Evolutionary conservation across 2,329 filamentous ascomycete genomes (phyloP).

Genomic region (Fusarium continuum): DNA sequence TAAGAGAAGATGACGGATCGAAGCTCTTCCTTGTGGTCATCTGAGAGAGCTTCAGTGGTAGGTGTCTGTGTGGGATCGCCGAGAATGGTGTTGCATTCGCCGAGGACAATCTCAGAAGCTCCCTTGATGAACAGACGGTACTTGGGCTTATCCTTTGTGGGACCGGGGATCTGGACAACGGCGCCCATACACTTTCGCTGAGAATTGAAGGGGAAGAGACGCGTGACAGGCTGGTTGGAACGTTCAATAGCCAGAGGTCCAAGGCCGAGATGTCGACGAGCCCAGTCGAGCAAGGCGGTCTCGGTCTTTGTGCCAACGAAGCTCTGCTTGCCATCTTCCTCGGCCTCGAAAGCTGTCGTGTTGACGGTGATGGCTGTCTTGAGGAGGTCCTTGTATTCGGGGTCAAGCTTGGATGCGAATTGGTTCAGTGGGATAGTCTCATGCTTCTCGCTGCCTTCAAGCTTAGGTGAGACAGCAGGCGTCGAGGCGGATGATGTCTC

Average conservation of each 20-base stretch:
- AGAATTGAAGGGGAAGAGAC: slow-evolving; percentile 65
- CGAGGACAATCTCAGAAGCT: slow-evolving; percentile 64
- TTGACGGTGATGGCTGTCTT: slow-evolving; percentile 59
- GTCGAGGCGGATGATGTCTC: slow-evolving; percentile 26
- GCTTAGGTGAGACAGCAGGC: too few species aligned
- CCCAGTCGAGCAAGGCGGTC: slow-evolving; percentile 61
- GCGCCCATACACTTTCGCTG: slow-evolving; percentile 65
- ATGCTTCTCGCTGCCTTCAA: slow-evolving; percentile 4
- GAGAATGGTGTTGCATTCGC: slow-evolving; percentile 60
- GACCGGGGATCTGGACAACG: slow-evolving; percentile 56
- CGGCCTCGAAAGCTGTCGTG: slow-evolving; percentile 64
- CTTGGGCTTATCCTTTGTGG: slow-evolving; percentile 36
- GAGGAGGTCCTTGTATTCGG: slow-evolving; percentile 26
- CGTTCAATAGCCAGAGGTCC: slow-evolving; percentile 56
- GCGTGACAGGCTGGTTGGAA: slow-evolving; percentile 55
- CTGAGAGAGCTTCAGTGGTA: slow-evolving; percentile 20
- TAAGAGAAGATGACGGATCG: slow-evolving; percentile 65
- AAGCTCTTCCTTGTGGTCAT: slow-evolving; percentile 61
- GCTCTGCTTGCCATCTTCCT: slow-evolving; percentile 52
- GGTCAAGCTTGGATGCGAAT: slow-evolving; percentile 19
- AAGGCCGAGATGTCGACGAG: slow-evolving; percentile 59
- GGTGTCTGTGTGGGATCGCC: slow-evolving; percentile 58
- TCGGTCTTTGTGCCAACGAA: slow-evolving; percentile 67
- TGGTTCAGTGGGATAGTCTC: slow-evolving; percentile 9
- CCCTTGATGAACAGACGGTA: slow-evolving; percentile 65